A percentile compares a stretch with the other conserved stretches of the same genome.
Conservation (phyloP, 257 asterid species). For the Knoxia roxburghii region DNA sequence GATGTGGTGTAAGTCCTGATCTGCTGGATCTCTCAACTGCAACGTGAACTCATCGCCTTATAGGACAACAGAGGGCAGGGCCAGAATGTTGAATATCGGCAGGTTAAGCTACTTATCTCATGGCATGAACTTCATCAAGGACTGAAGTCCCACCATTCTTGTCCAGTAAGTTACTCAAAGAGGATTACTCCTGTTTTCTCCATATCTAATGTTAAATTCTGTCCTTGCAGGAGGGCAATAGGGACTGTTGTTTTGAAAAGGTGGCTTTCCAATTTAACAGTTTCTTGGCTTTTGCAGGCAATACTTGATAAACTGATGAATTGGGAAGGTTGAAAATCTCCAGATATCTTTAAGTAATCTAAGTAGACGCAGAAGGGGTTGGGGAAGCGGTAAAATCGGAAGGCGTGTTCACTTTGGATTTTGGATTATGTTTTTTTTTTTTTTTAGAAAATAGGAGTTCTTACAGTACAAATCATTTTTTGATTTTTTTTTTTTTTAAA, state of each 20-base stretch:
- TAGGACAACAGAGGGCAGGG: constrained; percentile 69
- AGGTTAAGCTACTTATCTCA: constrained; percentile 69
- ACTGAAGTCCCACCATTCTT: constrained; percentile 59
- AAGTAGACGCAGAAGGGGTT: no score
- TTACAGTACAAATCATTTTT: no score
- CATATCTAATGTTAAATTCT: no score
- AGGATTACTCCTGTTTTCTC: no score
- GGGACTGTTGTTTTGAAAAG: neutral
- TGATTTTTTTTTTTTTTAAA: no score
- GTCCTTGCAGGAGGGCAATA: neutral
- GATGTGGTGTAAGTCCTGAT: no score
- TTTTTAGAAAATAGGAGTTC: no score
- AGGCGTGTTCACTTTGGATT: no score
- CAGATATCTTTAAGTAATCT: no score
- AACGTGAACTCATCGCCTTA: constrained; percentile 61
- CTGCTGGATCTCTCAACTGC: no score
- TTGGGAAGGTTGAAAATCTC: constrained; percentile 14
- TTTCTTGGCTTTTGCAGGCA: constrained; percentile 22
- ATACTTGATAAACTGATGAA: constrained; percentile 23
- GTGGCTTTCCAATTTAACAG: neutral
- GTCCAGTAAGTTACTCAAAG: constrained; percentile 42
- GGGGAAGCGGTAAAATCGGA: no score
- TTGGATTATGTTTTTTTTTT: no score
- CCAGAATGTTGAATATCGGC: constrained; percentile 75
- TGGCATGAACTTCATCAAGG: constrained; percentile 71